Evolutionary conservation across 345 rosid species (phyloP).

Genomic region (Gossypium raimondii): DNA sequence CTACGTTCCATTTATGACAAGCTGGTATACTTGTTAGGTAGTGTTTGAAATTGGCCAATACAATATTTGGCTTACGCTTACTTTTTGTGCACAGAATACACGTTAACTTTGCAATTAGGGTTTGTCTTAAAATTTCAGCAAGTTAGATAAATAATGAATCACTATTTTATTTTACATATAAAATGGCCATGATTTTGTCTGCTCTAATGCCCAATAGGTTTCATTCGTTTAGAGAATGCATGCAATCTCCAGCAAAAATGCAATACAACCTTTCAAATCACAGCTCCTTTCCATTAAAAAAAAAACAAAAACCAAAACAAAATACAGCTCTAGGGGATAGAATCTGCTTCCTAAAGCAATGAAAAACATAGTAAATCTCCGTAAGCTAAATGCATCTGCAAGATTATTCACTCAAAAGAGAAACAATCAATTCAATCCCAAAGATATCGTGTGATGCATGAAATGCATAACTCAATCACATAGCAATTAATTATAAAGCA

Average conservation of each 20-base stretch:
- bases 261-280: background rate
- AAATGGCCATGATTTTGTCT: background rate
- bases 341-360: background rate
- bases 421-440: background rate
- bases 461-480: background rate
- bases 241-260: background rate
- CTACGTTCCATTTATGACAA: background rate
- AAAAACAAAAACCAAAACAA: too few relatives aligned
- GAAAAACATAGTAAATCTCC: background rate
- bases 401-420: background rate
- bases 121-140: background rate
- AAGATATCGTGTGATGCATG: background rate
- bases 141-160: background rate
- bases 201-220: background rate
- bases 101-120: background rate
- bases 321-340: too few relatives aligned
- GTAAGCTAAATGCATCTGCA: background rate
- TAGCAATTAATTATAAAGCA: background rate
- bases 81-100: slow-evolving; percentile 13
- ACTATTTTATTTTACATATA: too few relatives aligned
- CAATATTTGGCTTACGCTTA: background rate
- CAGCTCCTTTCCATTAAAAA: background rate
- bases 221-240: background rate
- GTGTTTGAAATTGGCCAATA: background rate
- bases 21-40: background rate